phyloP scores from a whole-genome alignment of 2,329 filamentous ascomycete species.

The Penicillium sp. region DNA sequence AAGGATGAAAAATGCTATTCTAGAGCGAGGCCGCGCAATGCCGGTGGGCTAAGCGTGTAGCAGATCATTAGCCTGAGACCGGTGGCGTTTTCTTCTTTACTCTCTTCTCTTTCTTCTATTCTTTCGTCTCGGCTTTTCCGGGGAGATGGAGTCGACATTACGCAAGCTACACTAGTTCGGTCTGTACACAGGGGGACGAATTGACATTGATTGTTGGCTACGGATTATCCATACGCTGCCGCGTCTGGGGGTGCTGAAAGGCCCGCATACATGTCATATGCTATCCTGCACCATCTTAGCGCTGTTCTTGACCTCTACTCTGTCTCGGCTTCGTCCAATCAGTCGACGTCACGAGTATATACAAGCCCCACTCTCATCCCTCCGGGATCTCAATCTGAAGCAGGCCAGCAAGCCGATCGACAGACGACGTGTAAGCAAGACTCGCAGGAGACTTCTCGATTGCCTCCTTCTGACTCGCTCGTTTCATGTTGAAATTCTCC shows the following conservation, averaged over 20 bases:
- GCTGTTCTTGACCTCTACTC: conserved; percentile 7
- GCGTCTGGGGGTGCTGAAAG: no score
- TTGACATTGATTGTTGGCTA: background rate
- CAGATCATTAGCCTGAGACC: conserved; percentile 13
- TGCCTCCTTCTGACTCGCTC: conserved; percentile 6
- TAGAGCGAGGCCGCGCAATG: conserved; percentile 16
- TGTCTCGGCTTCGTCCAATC: conserved; percentile 1
- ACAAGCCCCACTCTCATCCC: background rate
- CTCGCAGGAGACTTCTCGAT: background rate
- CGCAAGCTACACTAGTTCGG: background rate
- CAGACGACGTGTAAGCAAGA: conserved; percentile 21
- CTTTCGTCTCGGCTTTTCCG: background rate
- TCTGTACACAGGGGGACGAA: background rate
- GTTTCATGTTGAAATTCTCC: conserved; percentile 14
- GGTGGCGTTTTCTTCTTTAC: conserved; percentile 10
- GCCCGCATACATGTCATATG: no score
- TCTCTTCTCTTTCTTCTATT: background rate
- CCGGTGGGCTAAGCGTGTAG: conserved; percentile 3
- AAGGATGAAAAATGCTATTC: conserved; percentile 14
- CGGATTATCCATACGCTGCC: background rate
- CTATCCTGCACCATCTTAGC: background rate
- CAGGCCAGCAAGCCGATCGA: conserved; percentile 16
- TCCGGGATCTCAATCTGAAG: conserved; percentile 9
- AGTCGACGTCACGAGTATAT: background rate
- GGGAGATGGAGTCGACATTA: background rate